Evolutionary conservation across 2,329 filamentous ascomycete genomes (phyloP).

Genomic region (Chaetothyriales sp.): DNA sequence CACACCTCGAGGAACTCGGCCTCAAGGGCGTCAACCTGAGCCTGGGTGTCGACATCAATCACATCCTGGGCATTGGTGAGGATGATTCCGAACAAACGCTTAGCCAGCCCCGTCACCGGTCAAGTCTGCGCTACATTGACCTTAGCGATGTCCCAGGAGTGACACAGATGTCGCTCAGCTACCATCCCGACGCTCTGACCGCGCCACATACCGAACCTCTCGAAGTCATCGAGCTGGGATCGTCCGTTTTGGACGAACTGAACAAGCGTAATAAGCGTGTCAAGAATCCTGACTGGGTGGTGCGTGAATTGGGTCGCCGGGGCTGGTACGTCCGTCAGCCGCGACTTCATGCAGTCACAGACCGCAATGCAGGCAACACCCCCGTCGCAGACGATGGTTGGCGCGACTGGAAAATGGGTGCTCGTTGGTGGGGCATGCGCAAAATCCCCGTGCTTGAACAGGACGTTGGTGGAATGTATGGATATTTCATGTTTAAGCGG

Average conservation of each 20-base stretch:
- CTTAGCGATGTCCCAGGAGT: conserved; percentile 51
- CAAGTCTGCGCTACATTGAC: conserved; percentile 59
- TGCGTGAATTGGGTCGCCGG: conserved; percentile 51
- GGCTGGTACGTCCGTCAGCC: conserved; percentile 49
- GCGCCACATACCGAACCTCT: conserved; percentile 48
- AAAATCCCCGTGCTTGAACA: conserved; percentile 44
- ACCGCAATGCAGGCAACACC: conserved; percentile 6
- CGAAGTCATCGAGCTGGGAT: conserved; percentile 59
- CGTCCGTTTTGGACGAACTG: conserved; percentile 52
- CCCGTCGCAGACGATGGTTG: conserved; percentile 38
- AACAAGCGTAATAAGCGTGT: conserved; percentile 37
- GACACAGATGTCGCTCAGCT: conserved; percentile 43
- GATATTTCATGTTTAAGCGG: conserved; percentile 45
- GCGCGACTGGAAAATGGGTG: conserved; percentile 68
- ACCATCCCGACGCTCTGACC: conserved; percentile 43
- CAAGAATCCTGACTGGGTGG: conserved; percentile 50
- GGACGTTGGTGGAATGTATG: conserved; percentile 44
- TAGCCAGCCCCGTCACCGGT: conserved; percentile 24
- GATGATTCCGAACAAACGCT: conserved; percentile 24
- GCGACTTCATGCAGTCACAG: conserved; percentile 23
- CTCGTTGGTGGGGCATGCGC: conserved; percentile 69
- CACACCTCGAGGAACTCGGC: conserved; percentile 62
- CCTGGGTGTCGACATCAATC: conserved; percentile 46
- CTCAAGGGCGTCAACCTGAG: conserved; percentile 51
- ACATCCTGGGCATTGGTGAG: conserved; percentile 35